Base-by-base conservation (phyloP, 345 rosid species). In the Bretschneidera sinensis region DNA sequence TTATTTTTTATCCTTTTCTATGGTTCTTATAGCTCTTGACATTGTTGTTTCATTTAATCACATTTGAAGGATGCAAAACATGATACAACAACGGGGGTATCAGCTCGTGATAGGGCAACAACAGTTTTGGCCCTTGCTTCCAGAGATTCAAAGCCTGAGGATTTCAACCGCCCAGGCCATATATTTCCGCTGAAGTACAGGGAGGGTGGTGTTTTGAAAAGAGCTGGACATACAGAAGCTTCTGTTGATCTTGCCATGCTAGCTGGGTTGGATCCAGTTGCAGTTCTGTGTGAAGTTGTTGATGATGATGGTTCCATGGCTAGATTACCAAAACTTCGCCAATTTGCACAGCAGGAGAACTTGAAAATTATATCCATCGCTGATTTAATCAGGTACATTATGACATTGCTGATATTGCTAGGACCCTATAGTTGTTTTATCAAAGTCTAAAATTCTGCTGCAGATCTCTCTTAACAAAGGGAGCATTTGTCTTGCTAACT, bases 181-280 rank as follows among this genome's bases (percentile, higher is more conserved):
- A 86, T 88, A 57, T 91, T 91, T 22, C 98, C 96, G 0, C 65
- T 88, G 59, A 88, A 72, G 77, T 91, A 86, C 64, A 71, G 90
- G 68, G 92, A 88, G 63, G 98, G 96, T 22, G 96, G 98, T 53
- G 96, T 91, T 62, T 62, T 88, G 69, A 86, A 88, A 83, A 73
- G 97, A 66, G 95, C 98, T 73, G 96, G 98, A 25, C 98, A 91
- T 67, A 91, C 98, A 25, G 96, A 91, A 76, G 96, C 95, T 67
- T 79, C 96, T 48, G 88, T 85, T 71, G 98, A 91, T 79, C 95
- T 91, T 56, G 74, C 92, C 9, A 55, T 86, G 65, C 80, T 88
- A 51, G 96, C 98, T 70, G 96, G 96, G 63, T 67, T 86, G 15
- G 79, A 78, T 18, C 98, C 98, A 56, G 88, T 82, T 57, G 95